These are phyloP conservation scores for Pseudevernia furfuracea DNA, from an alignment of 495 filamentous ascomycete genomes.

Conservation along the genomic window DNA sequence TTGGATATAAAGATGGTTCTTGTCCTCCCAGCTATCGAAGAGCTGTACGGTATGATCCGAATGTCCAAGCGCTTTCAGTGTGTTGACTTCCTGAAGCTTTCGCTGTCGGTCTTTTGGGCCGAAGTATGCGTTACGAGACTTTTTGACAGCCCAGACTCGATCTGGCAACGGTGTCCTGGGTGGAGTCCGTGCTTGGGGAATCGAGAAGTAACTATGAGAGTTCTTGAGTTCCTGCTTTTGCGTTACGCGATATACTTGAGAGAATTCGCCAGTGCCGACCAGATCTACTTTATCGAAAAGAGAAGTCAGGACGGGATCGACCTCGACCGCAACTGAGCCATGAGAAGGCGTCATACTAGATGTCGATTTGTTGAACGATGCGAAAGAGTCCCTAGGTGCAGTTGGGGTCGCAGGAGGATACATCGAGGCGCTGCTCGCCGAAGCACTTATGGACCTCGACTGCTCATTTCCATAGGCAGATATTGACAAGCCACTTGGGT, in stretches of 20 bases:
- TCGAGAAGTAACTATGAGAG: constrained; percentile 40
- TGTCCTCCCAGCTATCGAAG: constrained; percentile 76
- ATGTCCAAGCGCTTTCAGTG: constrained; percentile 61
- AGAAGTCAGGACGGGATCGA: constrained; percentile 59
- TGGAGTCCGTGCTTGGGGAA: constrained; percentile 32
- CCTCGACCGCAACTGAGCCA: constrained; percentile 51
- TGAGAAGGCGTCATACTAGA: constrained; percentile 48
- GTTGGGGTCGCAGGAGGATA: constrained; percentile 76
- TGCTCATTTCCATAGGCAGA: constrained; percentile 49
- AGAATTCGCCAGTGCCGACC: constrained; percentile 85
- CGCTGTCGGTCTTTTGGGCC: constrained; percentile 66
- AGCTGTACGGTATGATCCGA: constrained; percentile 78
- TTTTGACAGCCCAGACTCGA: constrained; percentile 86
- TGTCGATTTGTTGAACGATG: constrained; percentile 40
- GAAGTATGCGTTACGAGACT: constrained; percentile 67
- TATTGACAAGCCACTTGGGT: constrained; percentile 74
- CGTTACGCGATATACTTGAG: constrained; percentile 76
- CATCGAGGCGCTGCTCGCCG: constrained; percentile 38
- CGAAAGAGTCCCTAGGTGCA: constrained; percentile 52
- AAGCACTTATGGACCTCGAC: constrained; percentile 33
- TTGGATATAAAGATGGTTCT: constrained; percentile 82
- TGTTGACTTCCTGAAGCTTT: constrained; percentile 71
- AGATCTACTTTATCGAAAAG: constrained; percentile 71
- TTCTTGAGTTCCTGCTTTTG: constrained; percentile 37
- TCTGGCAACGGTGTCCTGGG: constrained; percentile 40